Base-by-base conservation (phyloP, 495 filamentous ascomycete species). In the Lineolata rhizophorae region DNA sequence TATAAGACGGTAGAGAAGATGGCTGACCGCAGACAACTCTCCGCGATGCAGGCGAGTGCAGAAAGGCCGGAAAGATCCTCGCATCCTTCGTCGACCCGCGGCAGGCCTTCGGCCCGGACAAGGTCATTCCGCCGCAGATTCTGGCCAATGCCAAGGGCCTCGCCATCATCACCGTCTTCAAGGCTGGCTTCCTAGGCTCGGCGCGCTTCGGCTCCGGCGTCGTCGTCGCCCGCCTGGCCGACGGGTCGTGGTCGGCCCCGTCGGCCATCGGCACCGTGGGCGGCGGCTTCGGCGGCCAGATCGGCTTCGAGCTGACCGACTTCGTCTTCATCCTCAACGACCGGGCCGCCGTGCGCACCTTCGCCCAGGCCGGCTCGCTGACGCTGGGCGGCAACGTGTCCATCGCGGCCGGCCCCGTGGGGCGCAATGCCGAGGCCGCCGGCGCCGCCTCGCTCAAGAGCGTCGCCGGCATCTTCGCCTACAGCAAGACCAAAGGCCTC, bases 251-350 rank as follows among this genome's bases (percentile, higher is more conserved):
- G 87, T 90, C 79, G 35, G 90, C 87, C 11, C 87, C 87, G 4
- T 81, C 78, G 11, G 90, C 87, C 13, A 91, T 97, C 39, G 70
- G 72, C 31, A 87, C 79, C 13, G 77, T 76, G 16, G 87, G 87
- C 42, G 90, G 75, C 35, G 87, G 87, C 17, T 84, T 95, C 41
- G 87, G 87, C 43, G 85, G 87, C 14, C 87, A 97, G 51, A 91
- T 97, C 47, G 87, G 87, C 19, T 85, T 92, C 58, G 87, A 97
- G 53, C 58, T 97, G 37, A 95, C 90, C 26, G 87, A 97, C 49
- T 95, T 97, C 50, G 90, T 97, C 44, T 95, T 97, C 60, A 93
- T 95, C 37, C 70, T 97, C 30, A 97, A 97, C 53, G 87, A 97
- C 48, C 64, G 72, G 25, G 69, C 65, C 25, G 87, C 87, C 16